Base-by-base conservation (phyloP, 768 basidiomycete genomes). In the Amanita rimosa region DNA sequence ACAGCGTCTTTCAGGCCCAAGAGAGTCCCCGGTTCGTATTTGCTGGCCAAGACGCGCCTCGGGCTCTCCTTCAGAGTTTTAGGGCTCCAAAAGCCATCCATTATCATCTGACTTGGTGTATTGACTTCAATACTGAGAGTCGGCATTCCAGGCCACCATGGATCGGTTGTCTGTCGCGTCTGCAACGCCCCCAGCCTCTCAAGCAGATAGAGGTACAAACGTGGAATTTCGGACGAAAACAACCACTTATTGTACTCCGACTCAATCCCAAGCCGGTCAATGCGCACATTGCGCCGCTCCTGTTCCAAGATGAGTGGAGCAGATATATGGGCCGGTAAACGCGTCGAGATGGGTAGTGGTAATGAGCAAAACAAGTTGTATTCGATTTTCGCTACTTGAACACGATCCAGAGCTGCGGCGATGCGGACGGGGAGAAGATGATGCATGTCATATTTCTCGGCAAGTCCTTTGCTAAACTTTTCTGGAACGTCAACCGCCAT, bases 271-370 rank as follows among this genome's bases (percentile, higher is more conserved):
- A 57, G 61, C 26, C 54, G 56, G 26, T 74, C 73, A 39, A 69
- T 62, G 6, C 70, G 65, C 31, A 74, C 67, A 22, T 64, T 62
- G 31, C 75, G 56, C 31, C 75, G 57, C 53, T 78, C 75, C 2
- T 70, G 64, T 0, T 74, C 65, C 4, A 76, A 57, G 36, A 71
- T 64, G 52, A 74, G 76, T 0, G 72, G 67, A 0, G 70, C 74
- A 44, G 66, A 67, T 7, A 76, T 56, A 51, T 78, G 75, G 1
- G 71, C 63, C 0, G 75, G 74, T 0, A 78, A 59, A 3, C 64
- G 55, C 3, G 64, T 71, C 3, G 55, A 19, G 3, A 68, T 61
- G 3, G 67, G 67, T 1, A 76, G 62, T 0, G 73, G 74, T 6
- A 77, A 59, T 0, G 63, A 67, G 6, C 72, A 69, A 48, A 74